Conservation (phyloP, 2,329 filamentous ascomycete genomes). For the Alternaria infectoria region DNA sequence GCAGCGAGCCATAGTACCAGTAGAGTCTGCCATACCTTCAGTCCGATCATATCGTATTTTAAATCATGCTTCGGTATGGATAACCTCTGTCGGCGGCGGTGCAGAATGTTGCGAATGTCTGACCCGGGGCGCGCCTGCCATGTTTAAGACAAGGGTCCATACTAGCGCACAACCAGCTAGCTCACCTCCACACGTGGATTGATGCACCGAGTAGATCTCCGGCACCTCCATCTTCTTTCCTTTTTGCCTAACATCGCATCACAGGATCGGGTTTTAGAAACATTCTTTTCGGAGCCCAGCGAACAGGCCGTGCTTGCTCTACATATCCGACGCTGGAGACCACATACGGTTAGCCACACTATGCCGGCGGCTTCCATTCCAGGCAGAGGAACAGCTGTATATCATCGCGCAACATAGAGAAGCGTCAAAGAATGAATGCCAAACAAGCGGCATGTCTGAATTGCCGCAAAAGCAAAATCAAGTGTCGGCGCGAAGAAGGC, state of each 20-base stretch:
- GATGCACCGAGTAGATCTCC: not conserved
- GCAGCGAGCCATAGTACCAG: not conserved
- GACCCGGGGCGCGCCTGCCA: not conserved
- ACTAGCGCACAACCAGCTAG: conserved; percentile 6
- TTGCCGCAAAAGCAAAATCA: conserved; percentile 72
- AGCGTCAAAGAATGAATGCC: conserved; percentile 22
- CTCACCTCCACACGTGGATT: not conserved
- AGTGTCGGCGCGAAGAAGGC: conserved; percentile 61
- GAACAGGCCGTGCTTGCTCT: not conserved
- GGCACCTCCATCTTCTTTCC: not conserved
- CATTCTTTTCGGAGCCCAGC: not conserved
- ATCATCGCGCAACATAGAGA: not conserved
- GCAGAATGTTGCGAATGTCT: not conserved
- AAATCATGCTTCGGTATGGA: not conserved
- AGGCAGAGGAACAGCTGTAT: not conserved
- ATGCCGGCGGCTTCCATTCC: not conserved
- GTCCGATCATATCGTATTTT: not conserved
- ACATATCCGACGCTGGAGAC: not conserved
- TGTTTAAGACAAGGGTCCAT: conserved; percentile 1
- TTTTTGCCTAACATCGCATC: not conserved
- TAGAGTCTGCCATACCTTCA: no score
- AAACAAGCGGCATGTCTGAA: conserved; percentile 65
- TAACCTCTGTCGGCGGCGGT: not conserved
- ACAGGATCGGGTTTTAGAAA: not conserved
- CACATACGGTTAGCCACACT: not conserved